Evolutionary conservation across 1,139 yeast genomes (phyloP), one percentile per base, ranked within the genome.

Genomic region (Suhomyces choctaworum): DNA sequence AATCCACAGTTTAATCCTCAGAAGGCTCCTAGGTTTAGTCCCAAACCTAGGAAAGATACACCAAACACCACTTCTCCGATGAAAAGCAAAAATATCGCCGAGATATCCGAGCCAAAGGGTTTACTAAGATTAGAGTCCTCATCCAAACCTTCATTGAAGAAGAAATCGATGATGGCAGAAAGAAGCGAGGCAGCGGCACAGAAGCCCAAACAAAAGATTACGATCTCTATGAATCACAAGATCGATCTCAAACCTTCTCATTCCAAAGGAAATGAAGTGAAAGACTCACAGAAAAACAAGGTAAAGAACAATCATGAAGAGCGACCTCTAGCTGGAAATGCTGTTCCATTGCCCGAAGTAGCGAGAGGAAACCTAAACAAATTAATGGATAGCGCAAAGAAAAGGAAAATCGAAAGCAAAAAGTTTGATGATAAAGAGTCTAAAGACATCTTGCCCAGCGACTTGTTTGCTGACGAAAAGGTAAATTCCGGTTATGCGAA

Each of bases 291-390:
- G 5, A 3, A 17, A 14, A 24, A 14, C 17, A 23, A 14, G 14
- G 19, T 19, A 14, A 12, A 17, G 10, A 22, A 22, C 14, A 16
- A 28, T 16, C 10, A 21, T 20, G 21, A 24, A 29, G 7, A 22
- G 2, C 14, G 22, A 21, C 23, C 25, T 16, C 17, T 25, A 29
- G 37, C 47, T 5, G 64, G 65, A 1, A 64, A 64, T 42, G 62
- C 64, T 1, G 54, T 63, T 7, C 64, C 68, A 0, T 46, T 63
- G 16, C 68, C 70, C 1, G 70, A 62, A 14, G 67, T 62, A 1
- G 68, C 69, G 4, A 47, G 69, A 26, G 63, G 66, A 12, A 46
- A 46, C 15, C 36, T 48, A 22, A 32, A 31, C 31, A 44, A 16
- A 25, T 5, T 29, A 9, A 17, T 15, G 3, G 39, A 33, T 7